Base-by-base conservation (phyloP, 352 stramenopile species). In the Pythium plurisporium region DNA sequence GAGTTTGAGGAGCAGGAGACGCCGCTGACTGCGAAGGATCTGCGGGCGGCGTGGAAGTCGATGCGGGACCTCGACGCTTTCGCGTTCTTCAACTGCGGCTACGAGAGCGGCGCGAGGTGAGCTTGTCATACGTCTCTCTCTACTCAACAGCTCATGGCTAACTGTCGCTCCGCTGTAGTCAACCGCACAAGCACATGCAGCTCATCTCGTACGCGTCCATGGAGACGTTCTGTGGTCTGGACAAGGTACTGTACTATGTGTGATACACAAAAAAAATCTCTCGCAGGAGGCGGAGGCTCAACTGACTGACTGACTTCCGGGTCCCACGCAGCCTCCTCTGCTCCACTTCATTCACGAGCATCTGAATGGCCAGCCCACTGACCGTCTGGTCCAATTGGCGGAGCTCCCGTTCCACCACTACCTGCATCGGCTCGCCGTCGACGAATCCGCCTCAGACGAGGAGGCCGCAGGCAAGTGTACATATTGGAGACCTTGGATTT, bases 151-250 rank as follows among this genome's bases (percentile, higher is more conserved):
- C n/a, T n/a, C n/a, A n/a, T n/a, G n/a, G n/a, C 14, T 34, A 20
- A 22, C 11, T n/a, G 15, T 59, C 11, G 3, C 7, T 23, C 2
- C n/a, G 1, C 22, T 20, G 5, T 53, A 92, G 81, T 50, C 83
- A 93, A 62, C 81, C 83, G n/a, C 80, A 90, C 67, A 93, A 93
- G 54, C 83, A 93, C 72, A 90, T 93, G 80, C 83, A 93, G 62
- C 76, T 91, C 44, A 93, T 90, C 55, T 89, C 83, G 57, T 90
- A 88, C 64, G 64, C 75, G 43, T 91, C 79, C 25, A 74, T 91
- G 47, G 76, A 82, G 65, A 53, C 38, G 23, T 85, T 85, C 57
- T 87, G 74, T 6, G 70, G 69, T 4, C 62, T 77, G 8, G 68
- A 82, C 29, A 87, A 86, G 78, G 80, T 86, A 63, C 9, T 41